Base-by-base conservation (phyloP, 2,329 filamentous ascomycete species). In the Knoxdaviesia proteae region DNA sequence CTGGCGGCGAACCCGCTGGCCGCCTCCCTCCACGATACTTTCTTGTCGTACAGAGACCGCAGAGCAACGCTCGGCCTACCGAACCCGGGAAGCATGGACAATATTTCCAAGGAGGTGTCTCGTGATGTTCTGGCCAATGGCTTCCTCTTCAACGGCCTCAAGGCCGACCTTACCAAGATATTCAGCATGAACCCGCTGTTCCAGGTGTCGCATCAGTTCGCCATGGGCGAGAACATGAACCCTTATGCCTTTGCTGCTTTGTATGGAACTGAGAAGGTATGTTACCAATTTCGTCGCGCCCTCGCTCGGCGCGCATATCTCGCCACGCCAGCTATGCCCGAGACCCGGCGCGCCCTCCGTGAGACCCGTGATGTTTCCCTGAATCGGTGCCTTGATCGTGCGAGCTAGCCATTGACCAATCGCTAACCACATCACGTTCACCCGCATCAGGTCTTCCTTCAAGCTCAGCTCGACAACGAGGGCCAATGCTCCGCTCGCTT, bases 51-150 rank as follows among this genome's bases (percentile, higher is more conserved):
- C 59, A 80, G 79, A 48, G 82, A 90, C 53, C 77, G 83, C 64
- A 80, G 90, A 68, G 81, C 78, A 53, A 80, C 82, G 62, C 73
- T 98, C 50, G 88, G 87, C 48, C 70, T 98, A 52, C 71, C 79
- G 51, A 96, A 96, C 63, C 90, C 90, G 36, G 90, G 90, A 54
- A 87, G 82, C 42, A 78, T 94, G 51, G 90, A 98, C 63, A 78
- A 77, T 56, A 78, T 94, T 59, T 74, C 81, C 52, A 79, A 81
- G 59, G 90, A 98, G 68, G 86, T 94, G 48, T 80, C 92, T 67
- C 86, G 87, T 63, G 87, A 94, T 72, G 87, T 94, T 53, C 80
- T 96, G 59, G 76, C 94, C 55, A 90, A 80, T 65, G 94, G 94
- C 69, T 82, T 84, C 61, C 92, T 90, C 77, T 96, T 98, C 69